Conservation (phyloP, 805 yeast genomes). For the Cyberlindnera maclurae region DNA sequence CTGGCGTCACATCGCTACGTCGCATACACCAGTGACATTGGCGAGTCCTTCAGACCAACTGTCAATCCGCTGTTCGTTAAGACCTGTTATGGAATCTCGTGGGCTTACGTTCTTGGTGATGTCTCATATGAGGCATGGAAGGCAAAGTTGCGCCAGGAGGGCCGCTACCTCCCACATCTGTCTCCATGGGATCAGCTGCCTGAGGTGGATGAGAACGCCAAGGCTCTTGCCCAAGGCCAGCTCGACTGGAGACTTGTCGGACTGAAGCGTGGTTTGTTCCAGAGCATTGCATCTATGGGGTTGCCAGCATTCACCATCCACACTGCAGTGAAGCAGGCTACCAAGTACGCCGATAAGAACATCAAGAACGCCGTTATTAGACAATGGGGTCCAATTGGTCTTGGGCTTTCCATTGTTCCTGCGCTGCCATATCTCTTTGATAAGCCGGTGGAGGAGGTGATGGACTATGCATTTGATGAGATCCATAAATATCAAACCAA, state of each 20-base stretch:
- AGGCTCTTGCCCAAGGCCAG: conserved; percentile 31
- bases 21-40: conserved; percentile 82
- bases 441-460: conserved; percentile 69
- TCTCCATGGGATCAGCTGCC: conserved; percentile 61
- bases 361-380: conserved; percentile 39
- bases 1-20: conserved; percentile 73
- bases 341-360: conserved; percentile 49
- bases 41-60: conserved; percentile 80
- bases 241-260: conserved; percentile 63
- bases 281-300: conserved; percentile 79
- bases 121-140: conserved; percentile 70
- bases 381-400: conserved; percentile 70
- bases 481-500: conserved; percentile 29
- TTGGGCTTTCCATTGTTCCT: conserved; percentile 74
- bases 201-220: conserved; percentile 29
- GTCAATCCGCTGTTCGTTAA: conserved; percentile 63
- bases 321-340: conserved; percentile 64
- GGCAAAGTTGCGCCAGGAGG: conserved; percentile 58
- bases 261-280: conserved; percentile 71
- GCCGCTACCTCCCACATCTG: conserved; percentile 50
- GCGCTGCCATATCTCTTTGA: conserved; percentile 71
- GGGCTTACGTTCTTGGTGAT: conserved; percentile 72
- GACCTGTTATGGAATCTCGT: conserved; percentile 64
- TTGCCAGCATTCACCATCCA: conserved; percentile 84
- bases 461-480: conserved; percentile 54